phyloP scores from a whole-genome alignment of 1,139 yeast genomes.

The Taphrina wiesneri region DNA sequence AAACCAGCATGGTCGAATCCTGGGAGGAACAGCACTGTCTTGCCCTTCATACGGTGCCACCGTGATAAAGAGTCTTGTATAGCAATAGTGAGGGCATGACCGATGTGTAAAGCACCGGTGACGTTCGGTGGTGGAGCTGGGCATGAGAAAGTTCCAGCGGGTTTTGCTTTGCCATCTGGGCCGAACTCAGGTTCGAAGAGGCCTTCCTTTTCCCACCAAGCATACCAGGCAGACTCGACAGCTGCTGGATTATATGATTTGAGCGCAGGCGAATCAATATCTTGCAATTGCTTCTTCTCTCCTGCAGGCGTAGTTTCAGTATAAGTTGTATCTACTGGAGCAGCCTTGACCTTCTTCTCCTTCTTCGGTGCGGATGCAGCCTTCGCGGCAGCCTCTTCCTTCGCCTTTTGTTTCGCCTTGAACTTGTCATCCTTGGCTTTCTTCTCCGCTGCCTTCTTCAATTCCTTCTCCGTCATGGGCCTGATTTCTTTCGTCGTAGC shows the following conservation, averaged over 20 bases:
- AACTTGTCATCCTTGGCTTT: conserved; percentile 96
- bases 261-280: conserved; percentile 87
- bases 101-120: conserved; percentile 97
- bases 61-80: conserved; percentile 92
- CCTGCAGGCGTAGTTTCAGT: conserved; percentile 82
- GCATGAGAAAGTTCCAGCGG: conserved; percentile 81
- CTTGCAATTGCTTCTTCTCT: conserved; percentile 79
- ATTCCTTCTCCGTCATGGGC: conserved; percentile 33
- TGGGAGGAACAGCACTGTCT: conserved; percentile 87
- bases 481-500: conserved; percentile 29
- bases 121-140: conserved; percentile 99
- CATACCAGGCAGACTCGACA: conserved; percentile 97
- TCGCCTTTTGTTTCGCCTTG: conserved; percentile 86
- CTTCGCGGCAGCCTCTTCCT: conserved; percentile 54
- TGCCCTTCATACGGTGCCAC: conserved; percentile 96
- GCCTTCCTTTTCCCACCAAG: conserved; percentile 93
- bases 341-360: conserved; percentile 70
- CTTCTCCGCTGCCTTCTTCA: conserved; percentile 92
- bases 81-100: conserved; percentile 94
- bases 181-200: conserved; percentile 84
- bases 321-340: conserved; percentile 55
- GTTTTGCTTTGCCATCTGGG: conserved; percentile 69
- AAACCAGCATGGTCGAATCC: conserved; percentile 99
- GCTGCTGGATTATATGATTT: conserved; percentile 90
- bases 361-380: conserved; percentile 47